Percentiles rank a stretch among this genome's conserved stretches.
Conservation (phyloP, 2,329 filamentous ascomycete species). For the Dothistroma pini region DNA sequence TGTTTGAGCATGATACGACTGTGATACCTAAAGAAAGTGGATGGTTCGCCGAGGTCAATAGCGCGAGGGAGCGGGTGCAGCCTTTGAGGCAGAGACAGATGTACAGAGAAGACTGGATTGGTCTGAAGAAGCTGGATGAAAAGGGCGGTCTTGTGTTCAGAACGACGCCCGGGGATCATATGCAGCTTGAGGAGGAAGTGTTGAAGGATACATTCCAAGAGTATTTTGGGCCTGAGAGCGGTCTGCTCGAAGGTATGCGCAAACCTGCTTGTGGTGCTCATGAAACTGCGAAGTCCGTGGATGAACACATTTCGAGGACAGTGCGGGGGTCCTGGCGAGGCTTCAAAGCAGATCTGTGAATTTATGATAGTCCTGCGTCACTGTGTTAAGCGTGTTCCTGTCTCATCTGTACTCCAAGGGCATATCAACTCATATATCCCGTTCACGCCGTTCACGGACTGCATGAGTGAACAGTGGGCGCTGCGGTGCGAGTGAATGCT, state of each 20-base stretch:
- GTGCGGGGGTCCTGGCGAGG: neutral
- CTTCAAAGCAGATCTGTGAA: neutral
- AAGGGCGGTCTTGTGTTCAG: conserved; percentile 75
- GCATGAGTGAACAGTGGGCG: neutral
- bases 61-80: conserved; percentile 58
- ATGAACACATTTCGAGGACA: neutral
- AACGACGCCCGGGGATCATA: conserved; percentile 72
- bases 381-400: neutral
- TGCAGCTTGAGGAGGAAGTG: conserved; percentile 67
- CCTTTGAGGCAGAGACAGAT: conserved; percentile 65
- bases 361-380: neutral
- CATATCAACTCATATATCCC: neutral
- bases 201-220: conserved; percentile 63
- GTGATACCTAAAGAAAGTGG: conserved; percentile 86
- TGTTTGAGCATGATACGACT: conserved; percentile 82
- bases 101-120: conserved; percentile 92
- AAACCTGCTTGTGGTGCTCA: neutral
- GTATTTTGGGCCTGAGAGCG: conserved; percentile 56
- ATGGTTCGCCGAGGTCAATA: conserved; percentile 87
- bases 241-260: neutral
- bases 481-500: neutral
- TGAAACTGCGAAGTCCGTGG: neutral
- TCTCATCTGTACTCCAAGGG: neutral
- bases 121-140: conserved; percentile 72
- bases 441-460: neutral